A percentile compares a stretch with the other conserved stretches of the same genome.
Evolutionary conservation across 1,139 yeast species (phyloP).

Genomic region (Debaryomyces nepalensis): DNA sequence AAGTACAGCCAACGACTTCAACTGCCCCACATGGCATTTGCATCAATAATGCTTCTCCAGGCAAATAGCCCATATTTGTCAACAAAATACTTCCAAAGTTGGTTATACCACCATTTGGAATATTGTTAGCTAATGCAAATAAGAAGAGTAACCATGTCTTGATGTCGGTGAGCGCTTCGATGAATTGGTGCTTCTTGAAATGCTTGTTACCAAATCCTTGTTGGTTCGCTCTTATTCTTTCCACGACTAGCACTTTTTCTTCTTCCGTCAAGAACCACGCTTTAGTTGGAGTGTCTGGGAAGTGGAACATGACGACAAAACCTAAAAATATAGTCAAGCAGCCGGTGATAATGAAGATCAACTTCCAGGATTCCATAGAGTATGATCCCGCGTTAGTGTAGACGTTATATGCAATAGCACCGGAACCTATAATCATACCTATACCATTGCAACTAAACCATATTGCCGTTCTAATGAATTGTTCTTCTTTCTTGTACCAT

Average conservation of each 20-base stretch:
- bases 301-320: conserved; percentile 22
- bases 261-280: conserved; percentile 42
- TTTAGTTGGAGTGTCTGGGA: conserved; percentile 31
- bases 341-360: conserved; percentile 32
- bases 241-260: conserved; percentile 31
- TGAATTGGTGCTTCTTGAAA: conserved; percentile 57
- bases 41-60: conserved; percentile 33
- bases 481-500: conserved; percentile 27
- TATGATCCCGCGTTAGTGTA: conserved; percentile 17
- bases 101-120: conserved; percentile 40
- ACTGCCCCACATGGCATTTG: conserved; percentile 44
- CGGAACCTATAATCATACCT: conserved; percentile 28
- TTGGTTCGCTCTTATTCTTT: conserved; percentile 32
- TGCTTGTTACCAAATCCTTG: conserved; percentile 60
- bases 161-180: conserved; percentile 51
- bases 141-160: conserved; percentile 44
- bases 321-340: conserved; percentile 30
- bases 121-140: conserved; percentile 27
- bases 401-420: conserved; percentile 28
- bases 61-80: conserved; percentile 44
- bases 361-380: conserved; percentile 31
- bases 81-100: conserved; percentile 49
- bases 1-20: conserved; percentile 47
- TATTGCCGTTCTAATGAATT: conserved; percentile 24
- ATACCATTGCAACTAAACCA: conserved; percentile 32